phyloP scores from a whole-genome alignment of 306 rosid species.

The Purshia tridentata region DNA sequence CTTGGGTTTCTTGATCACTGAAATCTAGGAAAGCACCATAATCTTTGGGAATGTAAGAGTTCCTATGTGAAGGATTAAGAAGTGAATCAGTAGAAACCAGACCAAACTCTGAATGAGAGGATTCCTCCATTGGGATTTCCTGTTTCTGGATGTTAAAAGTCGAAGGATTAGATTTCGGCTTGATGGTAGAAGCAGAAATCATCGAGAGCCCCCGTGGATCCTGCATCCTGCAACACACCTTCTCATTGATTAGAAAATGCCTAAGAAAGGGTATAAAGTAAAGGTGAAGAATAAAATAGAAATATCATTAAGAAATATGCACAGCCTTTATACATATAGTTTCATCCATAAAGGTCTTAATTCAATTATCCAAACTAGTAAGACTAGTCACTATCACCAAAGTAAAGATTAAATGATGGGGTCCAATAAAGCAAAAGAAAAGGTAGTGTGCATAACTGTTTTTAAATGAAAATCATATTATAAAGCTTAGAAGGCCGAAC shows the following conservation, averaged over 20 bases:
- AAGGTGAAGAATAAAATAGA: slow-evolving; percentile 4
- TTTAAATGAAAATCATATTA: slow-evolving; percentile 1
- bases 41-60: slow-evolving; percentile 37
- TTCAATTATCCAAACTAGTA: slow-evolving; percentile 19
- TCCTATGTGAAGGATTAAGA: slow-evolving; percentile 44
- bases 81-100: slow-evolving; percentile 51
- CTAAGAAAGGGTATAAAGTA: slow-evolving; percentile 14
- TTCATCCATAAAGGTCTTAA: slow-evolving; percentile 23
- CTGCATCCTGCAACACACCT: slow-evolving; percentile 39
- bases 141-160: slow-evolving; percentile 20
- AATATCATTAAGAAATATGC: slow-evolving; percentile 10
- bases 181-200: slow-evolving; percentile 30
- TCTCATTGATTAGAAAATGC: slow-evolving; percentile 26
- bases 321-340: slow-evolving; percentile 16
- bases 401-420: slow-evolving; percentile 33
- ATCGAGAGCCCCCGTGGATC: slow-evolving; percentile 28
- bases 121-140: slow-evolving; percentile 27
- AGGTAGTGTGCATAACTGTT: slow-evolving; percentile 10
- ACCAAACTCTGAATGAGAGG: slow-evolving; percentile 40
- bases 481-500: slow-evolving; percentile 9
- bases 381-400: slow-evolving; percentile 39
- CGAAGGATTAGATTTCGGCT: slow-evolving; percentile 15
- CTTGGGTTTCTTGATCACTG: slow-evolving; percentile 38
- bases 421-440: slow-evolving; percentile 36
- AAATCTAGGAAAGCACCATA: slow-evolving; percentile 44